Base-by-base conservation (phyloP, 768 basidiomycete genomes). In the Rhodosporidiobolus sp. region DNA sequence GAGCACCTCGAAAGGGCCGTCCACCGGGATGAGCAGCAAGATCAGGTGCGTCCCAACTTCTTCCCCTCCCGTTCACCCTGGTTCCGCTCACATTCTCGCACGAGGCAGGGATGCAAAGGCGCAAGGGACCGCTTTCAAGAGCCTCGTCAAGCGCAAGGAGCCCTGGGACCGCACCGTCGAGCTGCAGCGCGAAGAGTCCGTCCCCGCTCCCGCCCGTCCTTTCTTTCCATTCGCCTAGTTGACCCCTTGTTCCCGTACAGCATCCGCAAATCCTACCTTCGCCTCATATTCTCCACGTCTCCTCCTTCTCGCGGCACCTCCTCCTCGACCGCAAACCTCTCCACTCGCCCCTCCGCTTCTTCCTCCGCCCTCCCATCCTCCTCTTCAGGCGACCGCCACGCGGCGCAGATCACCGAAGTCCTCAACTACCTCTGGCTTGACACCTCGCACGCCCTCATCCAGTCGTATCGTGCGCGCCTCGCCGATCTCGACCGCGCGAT, bases 351-450 rank as follows among this genome's bases (percentile, higher is more conserved):
- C 16, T 5, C 16, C 57, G 34, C 22, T 10, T 22, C 57, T 14
- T 26, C 24, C 24, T 58, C 59, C 20, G n/a, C 22, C 49, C 30
- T 35, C 19, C 26, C 61, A 86, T 84, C 57, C 83, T 91, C 49
- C 84, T 92, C 28, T 85, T 91, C 73, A 80, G 4, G 16, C 24
- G 83, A 90, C 78, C 88, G 90, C 3, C 86, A 85, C 77, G 85
- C 17, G n/a, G 16, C 57, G 59, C 46, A 30, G 89, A 54, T 86
- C 84, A 60, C 90, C 79, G 89, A 91, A 82, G 87, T 86, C 53
- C 90, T 93, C 79, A 90, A 86, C 43, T 88, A 90, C 74, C 85
- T 95, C 16, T 95, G 93, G 92, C 91, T 93, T 87, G 89, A 92
- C 79, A 94, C 93, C 0, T 90, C 91, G 49, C 90, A 95, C 81